These are phyloP conservation scores for Ambrosiella beaveri DNA, from an alignment of 2,329 filamentous ascomycete species.

Conservation along the genomic window DNA sequence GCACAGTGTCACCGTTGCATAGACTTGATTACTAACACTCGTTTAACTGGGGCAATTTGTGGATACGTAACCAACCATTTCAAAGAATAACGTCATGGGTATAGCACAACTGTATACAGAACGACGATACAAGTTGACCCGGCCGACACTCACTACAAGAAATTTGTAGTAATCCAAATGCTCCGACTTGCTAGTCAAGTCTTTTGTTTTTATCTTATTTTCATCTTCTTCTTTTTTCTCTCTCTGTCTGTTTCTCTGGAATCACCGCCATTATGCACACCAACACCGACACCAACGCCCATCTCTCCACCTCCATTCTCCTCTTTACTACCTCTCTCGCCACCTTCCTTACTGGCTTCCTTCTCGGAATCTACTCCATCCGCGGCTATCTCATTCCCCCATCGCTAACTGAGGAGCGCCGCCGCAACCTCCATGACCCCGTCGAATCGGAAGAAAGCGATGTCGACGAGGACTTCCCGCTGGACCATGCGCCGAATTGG, in stretches of 20 bases:
- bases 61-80: no score
- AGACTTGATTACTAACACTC: no score
- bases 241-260: background rate
- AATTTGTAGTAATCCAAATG: no score
- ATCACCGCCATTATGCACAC: background rate
- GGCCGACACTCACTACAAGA: no score
- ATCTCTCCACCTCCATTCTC: constrained; percentile 33
- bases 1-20: no score
- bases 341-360: constrained; percentile 59
- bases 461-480: constrained; percentile 39
- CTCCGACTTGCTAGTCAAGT: background rate
- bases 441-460: constrained; percentile 54
- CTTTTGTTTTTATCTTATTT: background rate
- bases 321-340: constrained; percentile 59
- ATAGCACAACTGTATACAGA: no score
- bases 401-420: constrained; percentile 37
- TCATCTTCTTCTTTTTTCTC: background rate
- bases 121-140: no score
- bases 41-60: no score
- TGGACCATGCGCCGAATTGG: constrained; percentile 54
- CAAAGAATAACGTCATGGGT: no score
- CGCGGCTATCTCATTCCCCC: constrained; percentile 43
- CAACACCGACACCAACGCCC: constrained; percentile 20
- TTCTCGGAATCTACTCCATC: constrained; percentile 59
- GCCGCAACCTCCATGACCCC: constrained; percentile 38